A percentile compares a stretch with the other conserved stretches of the same genome.
Conservation (phyloP, 2,329 filamentous ascomycete genomes). For the Talaromyces islandicus region DNA sequence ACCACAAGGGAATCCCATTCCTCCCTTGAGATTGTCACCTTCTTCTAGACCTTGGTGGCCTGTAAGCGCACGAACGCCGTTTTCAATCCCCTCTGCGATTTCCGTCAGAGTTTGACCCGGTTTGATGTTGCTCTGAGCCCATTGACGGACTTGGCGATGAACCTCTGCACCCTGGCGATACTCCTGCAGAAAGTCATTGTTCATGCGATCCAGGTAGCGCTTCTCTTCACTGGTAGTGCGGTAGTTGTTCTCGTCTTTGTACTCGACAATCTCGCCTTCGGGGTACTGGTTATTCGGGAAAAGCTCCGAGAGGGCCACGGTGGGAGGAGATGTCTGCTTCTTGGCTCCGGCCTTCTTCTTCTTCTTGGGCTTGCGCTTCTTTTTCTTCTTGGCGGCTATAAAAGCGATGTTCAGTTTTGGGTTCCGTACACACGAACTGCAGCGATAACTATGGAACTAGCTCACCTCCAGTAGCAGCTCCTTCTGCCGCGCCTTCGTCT, state of each 20-base stretch:
- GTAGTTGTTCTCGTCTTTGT: slow-evolving; percentile 68
- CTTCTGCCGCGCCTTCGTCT: slow-evolving; percentile 36
- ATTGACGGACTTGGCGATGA: slow-evolving; percentile 81
- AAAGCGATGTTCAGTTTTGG: not conserved
- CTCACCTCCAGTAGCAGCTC: slow-evolving; percentile 31
- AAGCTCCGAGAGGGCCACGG: slow-evolving; percentile 65
- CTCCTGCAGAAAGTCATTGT: slow-evolving; percentile 71
- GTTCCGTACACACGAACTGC: too few species aligned
- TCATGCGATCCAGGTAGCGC: slow-evolving; percentile 72
- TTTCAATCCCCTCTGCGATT: slow-evolving; percentile 82
- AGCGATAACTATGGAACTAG: not conserved
- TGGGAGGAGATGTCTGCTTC: slow-evolving; percentile 69
- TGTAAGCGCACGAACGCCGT: slow-evolving; percentile 69
- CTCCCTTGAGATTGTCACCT: slow-evolving; percentile 70
- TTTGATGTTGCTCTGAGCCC: slow-evolving; percentile 73
- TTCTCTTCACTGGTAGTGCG: slow-evolving; percentile 82
- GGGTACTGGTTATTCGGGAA: slow-evolving; percentile 70
- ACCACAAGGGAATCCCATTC: slow-evolving; percentile 82
- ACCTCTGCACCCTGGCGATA: slow-evolving; percentile 82
- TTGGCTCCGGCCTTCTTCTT: slow-evolving; percentile 59
- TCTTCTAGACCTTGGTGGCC: slow-evolving; percentile 71
- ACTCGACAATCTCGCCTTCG: slow-evolving; percentile 71
- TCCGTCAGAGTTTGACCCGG: slow-evolving; percentile 74
- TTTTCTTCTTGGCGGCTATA: slow-evolving; percentile 56
- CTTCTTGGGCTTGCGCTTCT: slow-evolving; percentile 76